These are phyloP conservation scores for Solanum virginianum DNA, from an alignment of 257 asterid genomes.

Conservation along the genomic window DNA sequence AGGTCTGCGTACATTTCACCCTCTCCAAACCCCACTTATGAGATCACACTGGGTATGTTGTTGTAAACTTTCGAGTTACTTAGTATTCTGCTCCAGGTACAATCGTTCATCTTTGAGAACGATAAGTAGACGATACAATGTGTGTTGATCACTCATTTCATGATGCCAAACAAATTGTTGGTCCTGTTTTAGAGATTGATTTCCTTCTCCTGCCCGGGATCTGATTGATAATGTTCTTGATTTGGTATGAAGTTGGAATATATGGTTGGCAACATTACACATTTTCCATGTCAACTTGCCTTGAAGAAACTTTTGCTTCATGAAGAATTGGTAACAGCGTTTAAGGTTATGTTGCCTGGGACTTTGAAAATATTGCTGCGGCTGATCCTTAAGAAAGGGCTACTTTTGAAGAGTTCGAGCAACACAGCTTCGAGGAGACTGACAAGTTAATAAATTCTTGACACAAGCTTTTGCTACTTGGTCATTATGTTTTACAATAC, in stretches of 20 bases:
- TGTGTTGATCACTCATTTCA: neutral
- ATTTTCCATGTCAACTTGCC: neutral
- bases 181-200: neutral
- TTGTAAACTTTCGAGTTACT: neutral
- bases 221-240: neutral
- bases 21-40: too few species aligned
- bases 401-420: neutral
- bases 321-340: neutral
- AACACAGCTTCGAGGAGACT: neutral
- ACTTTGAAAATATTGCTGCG: rapidly evolving
- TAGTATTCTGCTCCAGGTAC: neutral
- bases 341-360: neutral
- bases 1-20: too few species aligned
- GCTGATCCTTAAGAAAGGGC: neutral
- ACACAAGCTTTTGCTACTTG: neutral
- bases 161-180: neutral
- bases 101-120: neutral
- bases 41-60: too few species aligned
- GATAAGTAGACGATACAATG: neutral
- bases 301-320: neutral
- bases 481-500: neutral
- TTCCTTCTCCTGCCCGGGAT: neutral
- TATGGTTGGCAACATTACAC: neutral
- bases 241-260: neutral
- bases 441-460: neutral